phyloP scores from a whole-genome alignment of 495 filamentous ascomycete species.

The Talaromyces adpressus region DNA sequence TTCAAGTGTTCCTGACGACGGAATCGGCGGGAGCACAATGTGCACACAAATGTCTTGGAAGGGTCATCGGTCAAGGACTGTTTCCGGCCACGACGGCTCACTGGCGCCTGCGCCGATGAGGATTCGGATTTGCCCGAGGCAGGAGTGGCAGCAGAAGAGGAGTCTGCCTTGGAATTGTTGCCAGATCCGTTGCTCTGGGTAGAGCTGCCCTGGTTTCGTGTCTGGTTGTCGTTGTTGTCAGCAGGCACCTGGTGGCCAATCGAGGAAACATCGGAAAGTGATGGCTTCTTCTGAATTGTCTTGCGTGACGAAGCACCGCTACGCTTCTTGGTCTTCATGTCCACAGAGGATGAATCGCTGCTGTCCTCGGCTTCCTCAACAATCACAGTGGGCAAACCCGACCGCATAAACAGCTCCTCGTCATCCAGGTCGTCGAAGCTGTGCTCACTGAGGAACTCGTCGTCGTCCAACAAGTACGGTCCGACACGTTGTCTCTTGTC shows the following conservation, averaged over 20 bases:
- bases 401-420: conserved; percentile 47
- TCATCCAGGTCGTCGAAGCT: conserved; percentile 74
- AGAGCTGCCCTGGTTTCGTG: conserved; percentile 8
- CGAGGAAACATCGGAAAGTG: conserved; percentile 9
- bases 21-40: conserved; percentile 93
- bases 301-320: conserved; percentile 41
- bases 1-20: conserved; percentile 98
- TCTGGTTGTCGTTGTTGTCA: conserved; percentile 12
- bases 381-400: conserved; percentile 37
- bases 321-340: conserved; percentile 57
- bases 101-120: conserved; percentile 45
- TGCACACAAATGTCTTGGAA: conserved; percentile 96
- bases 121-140: conserved; percentile 22
- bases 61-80: conserved; percentile 97
- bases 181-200: conserved; percentile 15
- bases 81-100: conserved; percentile 94
- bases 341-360: conserved; percentile 25
- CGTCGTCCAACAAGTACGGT: conserved; percentile 62
- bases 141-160: conserved; percentile 12
- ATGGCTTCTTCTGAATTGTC: conserved; percentile 23
- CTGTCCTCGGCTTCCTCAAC: conserved; percentile 24
- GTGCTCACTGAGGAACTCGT: conserved; percentile 67
- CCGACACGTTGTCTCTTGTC: conserved; percentile 74
- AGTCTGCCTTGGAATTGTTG: conserved; percentile 13
- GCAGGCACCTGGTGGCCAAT: conserved; percentile 13